Percentiles rank a stretch among this genome's conserved stretches.
Evolutionary conservation across 2,329 filamentous ascomycete species (phyloP).

Genomic region (Fusarium sp.): DNA sequence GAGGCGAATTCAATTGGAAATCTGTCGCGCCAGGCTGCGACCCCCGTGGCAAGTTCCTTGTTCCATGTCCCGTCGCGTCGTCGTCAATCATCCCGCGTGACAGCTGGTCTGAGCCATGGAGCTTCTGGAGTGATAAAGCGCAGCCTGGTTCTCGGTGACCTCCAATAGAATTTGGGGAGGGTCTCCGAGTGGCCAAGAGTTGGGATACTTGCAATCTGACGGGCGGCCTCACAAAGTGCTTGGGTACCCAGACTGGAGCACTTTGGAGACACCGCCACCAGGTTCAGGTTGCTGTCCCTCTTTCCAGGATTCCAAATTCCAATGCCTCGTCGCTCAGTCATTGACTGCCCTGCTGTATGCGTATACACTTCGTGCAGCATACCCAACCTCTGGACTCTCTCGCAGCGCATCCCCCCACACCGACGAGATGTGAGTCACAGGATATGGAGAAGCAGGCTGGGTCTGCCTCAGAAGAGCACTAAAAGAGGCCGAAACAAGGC

Average conservation of each 20-base stretch:
- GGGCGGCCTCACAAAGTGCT: slow-evolving; percentile 21
- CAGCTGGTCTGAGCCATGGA: slow-evolving; percentile 1
- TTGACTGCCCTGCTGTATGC: neutral
- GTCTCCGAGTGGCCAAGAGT: slow-evolving; percentile 4
- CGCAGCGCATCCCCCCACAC: slow-evolving; percentile 28
- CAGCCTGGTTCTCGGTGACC: slow-evolving; percentile 1
- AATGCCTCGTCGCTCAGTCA: neutral
- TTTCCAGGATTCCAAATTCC: neutral
- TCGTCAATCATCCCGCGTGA: slow-evolving; percentile 4
- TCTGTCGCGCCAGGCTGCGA: neutral
- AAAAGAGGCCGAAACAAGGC: slow-evolving; percentile 41
- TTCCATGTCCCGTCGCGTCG: neutral
- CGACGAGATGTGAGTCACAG: slow-evolving; percentile 44
- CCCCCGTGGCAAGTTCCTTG: slow-evolving; percentile 5
- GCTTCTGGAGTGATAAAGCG: slow-evolving; percentile 3
- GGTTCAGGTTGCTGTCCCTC: neutral
- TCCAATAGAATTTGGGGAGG: slow-evolving; percentile 4
- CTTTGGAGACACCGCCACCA: slow-evolving; percentile 1
- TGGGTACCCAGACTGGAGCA: neutral
- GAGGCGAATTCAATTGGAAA: neutral
- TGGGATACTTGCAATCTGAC: slow-evolving; percentile 5
- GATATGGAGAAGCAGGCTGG: slow-evolving; percentile 39
- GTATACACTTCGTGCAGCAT: slow-evolving; percentile 11
- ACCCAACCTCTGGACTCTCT: slow-evolving; percentile 10
- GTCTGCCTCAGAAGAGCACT: slow-evolving; percentile 32